These are phyloP conservation scores for Thinopyrum elongatum DNA, from an alignment of 176 grass and related monocot species.

Conservation along the genomic window DNA sequence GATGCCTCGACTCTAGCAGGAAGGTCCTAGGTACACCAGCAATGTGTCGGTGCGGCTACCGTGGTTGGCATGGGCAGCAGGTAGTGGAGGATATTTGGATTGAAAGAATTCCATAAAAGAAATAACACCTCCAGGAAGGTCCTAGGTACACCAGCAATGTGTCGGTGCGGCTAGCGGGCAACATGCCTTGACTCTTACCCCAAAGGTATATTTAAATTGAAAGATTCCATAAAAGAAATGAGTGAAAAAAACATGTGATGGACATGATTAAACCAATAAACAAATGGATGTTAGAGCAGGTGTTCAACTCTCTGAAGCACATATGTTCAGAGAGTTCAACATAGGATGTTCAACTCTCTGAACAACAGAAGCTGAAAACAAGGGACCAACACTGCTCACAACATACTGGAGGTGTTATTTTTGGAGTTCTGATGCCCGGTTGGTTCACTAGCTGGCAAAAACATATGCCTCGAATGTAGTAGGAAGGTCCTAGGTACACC, in stretches of 20 bases:
- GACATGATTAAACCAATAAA: not conserved
- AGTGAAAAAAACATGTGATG: not conserved
- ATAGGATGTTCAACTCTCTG: not conserved
- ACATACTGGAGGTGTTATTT: too few species aligned
- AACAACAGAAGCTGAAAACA: slow-evolving; percentile 5
- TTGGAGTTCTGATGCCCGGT: too few species aligned
- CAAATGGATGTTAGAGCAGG: not conserved
- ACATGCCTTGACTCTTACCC: not conserved
- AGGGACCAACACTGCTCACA: not conserved
- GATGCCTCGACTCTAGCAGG: not conserved
- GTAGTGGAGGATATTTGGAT: too few species aligned
- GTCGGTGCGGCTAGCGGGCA: too few species aligned
- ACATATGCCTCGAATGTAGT: too few species aligned
- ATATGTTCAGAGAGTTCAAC: not conserved
- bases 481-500: too few species aligned
- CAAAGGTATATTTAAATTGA: not conserved
- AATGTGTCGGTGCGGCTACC: not conserved
- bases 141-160: too few species aligned
- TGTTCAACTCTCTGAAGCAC: not conserved
- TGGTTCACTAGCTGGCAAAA: too few species aligned
- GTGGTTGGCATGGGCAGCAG: not conserved
- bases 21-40: not conserved
- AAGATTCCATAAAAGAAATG: slow-evolving; percentile 9
- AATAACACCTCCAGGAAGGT: too few species aligned
- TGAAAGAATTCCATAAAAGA: too few species aligned